Percentiles rank a stretch among this genome's conserved stretches.
phyloP scores from a whole-genome alignment of 2,329 filamentous ascomycete genomes.

The Penicillium sp. region DNA sequence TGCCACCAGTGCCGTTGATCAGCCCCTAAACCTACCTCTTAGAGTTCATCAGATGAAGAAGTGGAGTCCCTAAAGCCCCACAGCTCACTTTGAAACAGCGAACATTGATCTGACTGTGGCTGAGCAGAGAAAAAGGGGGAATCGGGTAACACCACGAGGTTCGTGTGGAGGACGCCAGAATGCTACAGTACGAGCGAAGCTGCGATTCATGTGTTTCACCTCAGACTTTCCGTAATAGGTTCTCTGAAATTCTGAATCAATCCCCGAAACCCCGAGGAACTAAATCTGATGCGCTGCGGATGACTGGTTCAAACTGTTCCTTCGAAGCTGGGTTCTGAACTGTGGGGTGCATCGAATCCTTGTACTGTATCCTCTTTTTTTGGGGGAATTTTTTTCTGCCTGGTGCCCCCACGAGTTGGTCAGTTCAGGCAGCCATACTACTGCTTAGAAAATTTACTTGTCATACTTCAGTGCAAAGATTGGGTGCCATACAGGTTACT shows the following conservation, averaged over 20 bases:
- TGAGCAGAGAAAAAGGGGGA: slow-evolving; percentile 18
- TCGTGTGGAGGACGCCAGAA: neutral
- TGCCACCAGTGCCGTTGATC: neutral
- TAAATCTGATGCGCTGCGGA: neutral
- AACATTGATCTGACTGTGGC: slow-evolving; percentile 23
- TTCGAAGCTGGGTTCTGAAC: neutral
- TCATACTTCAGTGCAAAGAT: neutral
- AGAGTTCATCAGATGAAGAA: slow-evolving; percentile 15
- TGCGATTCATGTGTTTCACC: neutral
- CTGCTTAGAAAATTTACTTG: neutral
- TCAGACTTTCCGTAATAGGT: neutral
- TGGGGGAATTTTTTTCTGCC: neutral
- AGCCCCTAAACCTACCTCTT: slow-evolving; percentile 9
- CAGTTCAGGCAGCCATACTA: neutral
- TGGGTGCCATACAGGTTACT: neutral
- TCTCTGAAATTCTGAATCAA: neutral
- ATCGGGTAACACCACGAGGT: neutral
- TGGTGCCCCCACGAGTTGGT: neutral
- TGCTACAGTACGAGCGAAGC: neutral
- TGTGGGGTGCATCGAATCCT: neutral
- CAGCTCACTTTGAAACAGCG: slow-evolving; percentile 28
- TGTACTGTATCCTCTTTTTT: neutral
- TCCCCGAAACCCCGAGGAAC: neutral
- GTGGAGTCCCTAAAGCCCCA: slow-evolving; percentile 22
- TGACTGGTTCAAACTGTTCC: neutral